Base-by-base conservation (phyloP, 768 basidiomycete genomes). In the Pisolithus tinctorius region DNA sequence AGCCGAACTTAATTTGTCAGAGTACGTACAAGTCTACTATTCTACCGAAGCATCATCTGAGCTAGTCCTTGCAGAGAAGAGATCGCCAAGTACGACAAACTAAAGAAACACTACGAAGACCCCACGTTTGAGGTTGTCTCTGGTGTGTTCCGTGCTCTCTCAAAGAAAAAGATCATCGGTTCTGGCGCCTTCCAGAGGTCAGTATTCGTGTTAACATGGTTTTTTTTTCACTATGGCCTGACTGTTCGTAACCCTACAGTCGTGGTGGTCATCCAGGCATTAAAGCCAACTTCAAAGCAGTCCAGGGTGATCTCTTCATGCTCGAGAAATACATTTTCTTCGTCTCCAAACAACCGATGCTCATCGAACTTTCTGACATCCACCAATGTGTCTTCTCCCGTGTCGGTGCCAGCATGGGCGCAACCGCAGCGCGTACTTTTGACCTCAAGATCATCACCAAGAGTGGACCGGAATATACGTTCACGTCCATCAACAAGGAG, bases 311-410 rank as follows among this genome's bases (percentile, higher is more conserved):
- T 66, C 82, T 99, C 30, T 98, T 96, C 79, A 81, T 98, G 76
- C 84, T 99, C 56, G 96, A 98, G 62, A 97, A 97, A 79, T 91
- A 88, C 67, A 78, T 99, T 45, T 92, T 99, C 71, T 98, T 98
- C 72, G 92, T 98, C 55, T 93, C 95, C 50, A 97, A 98, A 69
- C 86, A 89, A 58, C 95, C 96, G 1, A 82, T 83, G 31, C 84
- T 96, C 61, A 79, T 97, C 60, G 91, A 95, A 59, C 83, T 94
- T 56, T 79, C 81, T 48, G 92, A 96, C 59, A 88, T 98, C 55
- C 84, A 90, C 56, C 86, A 88, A 67, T 87, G 89, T 53, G 77
- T 92, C 47, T 96, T 98, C 76, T 95, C 93, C 8, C 88, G 94
- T 51, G 88, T 98, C 14, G 91, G 95, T 14, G 83, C 87, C 1